phyloP scores from a whole-genome alignment of 768 basidiomycete species.

The Fomitopsis serialis region DNA sequence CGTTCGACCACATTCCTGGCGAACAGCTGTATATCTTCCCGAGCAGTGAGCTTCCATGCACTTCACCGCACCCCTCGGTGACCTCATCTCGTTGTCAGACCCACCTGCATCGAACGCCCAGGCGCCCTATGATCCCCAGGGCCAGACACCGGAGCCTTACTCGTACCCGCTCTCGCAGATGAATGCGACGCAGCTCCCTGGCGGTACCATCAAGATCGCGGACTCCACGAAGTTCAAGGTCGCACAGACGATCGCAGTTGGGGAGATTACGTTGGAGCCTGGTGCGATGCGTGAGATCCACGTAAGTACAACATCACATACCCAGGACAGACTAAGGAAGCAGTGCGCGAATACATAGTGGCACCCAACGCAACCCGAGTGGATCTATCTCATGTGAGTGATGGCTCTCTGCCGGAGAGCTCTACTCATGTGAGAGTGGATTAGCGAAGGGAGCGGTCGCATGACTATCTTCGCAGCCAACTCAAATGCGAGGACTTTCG shows the following conservation, averaged over 20 bases:
- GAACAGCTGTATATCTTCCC: conserved; percentile 52
- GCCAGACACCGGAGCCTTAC: conserved; percentile 36
- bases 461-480: conserved; percentile 38
- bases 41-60: conserved; percentile 23
- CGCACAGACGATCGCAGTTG: conserved; percentile 44
- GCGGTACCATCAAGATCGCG: conserved; percentile 45
- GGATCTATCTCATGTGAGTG: conserved; percentile 53
- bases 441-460: conserved; percentile 35
- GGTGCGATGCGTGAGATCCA: conserved; percentile 57
- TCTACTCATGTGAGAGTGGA: background rate
- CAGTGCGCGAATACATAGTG: conserved; percentile 31
- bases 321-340: too few species aligned
- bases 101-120: conserved; percentile 31
- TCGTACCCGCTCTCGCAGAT: conserved; percentile 43
- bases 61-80: background rate
- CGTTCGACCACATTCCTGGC: conserved; percentile 39
- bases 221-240: conserved; percentile 46
- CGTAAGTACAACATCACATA: conserved; percentile 29
- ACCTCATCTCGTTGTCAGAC: conserved; percentile 13
- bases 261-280: conserved; percentile 50
- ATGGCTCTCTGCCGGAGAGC: background rate
- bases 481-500: conserved; percentile 35
- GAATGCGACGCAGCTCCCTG: conserved; percentile 35
- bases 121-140: conserved; percentile 36
- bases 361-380: conserved; percentile 64